phyloP scores from a whole-genome alignment of 164 flowering plant genomes.

The Dillenia suffruticosa region DNA sequence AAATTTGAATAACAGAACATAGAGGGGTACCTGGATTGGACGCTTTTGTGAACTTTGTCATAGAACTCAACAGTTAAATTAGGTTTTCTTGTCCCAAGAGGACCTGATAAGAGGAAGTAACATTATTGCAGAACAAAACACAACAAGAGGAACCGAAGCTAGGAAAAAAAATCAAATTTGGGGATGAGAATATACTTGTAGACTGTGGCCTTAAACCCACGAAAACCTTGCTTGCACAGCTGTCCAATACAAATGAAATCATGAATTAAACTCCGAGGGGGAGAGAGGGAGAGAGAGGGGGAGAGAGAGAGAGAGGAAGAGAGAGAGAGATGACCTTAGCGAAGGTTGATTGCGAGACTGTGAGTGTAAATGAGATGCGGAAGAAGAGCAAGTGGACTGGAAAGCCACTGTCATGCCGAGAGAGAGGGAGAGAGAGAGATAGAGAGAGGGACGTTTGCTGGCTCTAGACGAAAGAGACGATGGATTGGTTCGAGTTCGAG shows the following conservation, averaged over 20 bases:
- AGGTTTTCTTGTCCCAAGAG: conserved; percentile 34
- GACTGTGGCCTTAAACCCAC: conserved; percentile 59
- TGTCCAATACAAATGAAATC: conserved; percentile 15
- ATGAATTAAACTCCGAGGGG: neutral
- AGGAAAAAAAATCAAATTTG: neutral
- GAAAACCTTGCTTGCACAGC: conserved; percentile 46
- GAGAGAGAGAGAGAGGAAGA: neutral
- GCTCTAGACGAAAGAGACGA: too few species aligned
- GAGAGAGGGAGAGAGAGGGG: neutral
- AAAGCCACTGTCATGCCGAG: conserved; percentile 32
- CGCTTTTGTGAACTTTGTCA: conserved; percentile 47
- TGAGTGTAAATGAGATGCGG: conserved; percentile 22
- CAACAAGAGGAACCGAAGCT: neutral
- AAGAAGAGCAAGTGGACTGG: conserved; percentile 21
- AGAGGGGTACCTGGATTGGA: conserved; percentile 34
- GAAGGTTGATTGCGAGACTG: conserved; percentile 28
- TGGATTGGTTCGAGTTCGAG: too few species aligned
- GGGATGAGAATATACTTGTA: conserved; percentile 25
- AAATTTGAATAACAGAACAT: neutral
- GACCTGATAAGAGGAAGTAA: conserved; percentile 22
- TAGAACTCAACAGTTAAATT: conserved; percentile 50
- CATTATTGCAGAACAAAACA: neutral
- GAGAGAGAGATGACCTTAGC: conserved; percentile 24
- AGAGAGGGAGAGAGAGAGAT: conserved; percentile 4
- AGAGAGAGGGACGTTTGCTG: too few species aligned